phyloP scores from a whole-genome alignment of 805 yeast genomes.

The Suhomyces emberorum region DNA sequence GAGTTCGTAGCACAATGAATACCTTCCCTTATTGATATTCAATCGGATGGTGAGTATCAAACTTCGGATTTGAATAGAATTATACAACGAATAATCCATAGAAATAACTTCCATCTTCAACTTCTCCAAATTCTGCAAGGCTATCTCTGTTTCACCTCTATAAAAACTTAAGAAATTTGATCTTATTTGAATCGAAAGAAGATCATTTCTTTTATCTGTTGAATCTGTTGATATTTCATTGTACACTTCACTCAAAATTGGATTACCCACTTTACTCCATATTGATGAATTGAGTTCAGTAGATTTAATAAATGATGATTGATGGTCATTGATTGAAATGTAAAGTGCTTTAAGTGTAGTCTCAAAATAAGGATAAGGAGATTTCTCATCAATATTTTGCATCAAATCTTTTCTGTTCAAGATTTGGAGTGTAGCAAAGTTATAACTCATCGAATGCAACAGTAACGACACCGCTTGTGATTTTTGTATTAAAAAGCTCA shows the following conservation, averaged over 20 bases:
- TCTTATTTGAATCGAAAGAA: conserved; percentile 37
- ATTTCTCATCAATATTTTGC: conserved; percentile 12
- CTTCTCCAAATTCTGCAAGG: conserved; percentile 34
- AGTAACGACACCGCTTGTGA: conserved; percentile 48
- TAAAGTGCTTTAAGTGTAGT: conserved; percentile 56
- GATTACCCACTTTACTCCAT: conserved; percentile 54
- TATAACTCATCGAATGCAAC: conserved; percentile 59
- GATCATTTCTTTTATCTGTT: conserved; percentile 36
- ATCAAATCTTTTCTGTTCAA: conserved; percentile 51
- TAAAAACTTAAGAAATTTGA: conserved; percentile 31
- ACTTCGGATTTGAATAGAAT: conserved; percentile 39
- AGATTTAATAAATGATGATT: conserved; percentile 41
- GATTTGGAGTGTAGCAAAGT: conserved; percentile 57
- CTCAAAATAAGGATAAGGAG: conserved; percentile 38
- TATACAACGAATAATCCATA: conserved; percentile 37
- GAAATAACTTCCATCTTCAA: conserved; percentile 18
- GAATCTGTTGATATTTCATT: conserved; percentile 44
- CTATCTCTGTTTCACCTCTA: conserved; percentile 39
- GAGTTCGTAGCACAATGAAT: conserved; percentile 30
- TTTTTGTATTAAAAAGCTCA: conserved; percentile 57
- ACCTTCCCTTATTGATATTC: conserved; percentile 38
- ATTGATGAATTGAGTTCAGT: conserved; percentile 44
- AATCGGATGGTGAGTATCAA: conserved; percentile 36
- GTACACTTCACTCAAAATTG: conserved; percentile 45
- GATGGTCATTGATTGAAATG: conserved; percentile 49